A percentile compares a stretch with the other conserved stretches of the same genome.
Evolutionary conservation across 179 eudicot species (phyloP).

Genomic region (Silene noctiflora): DNA sequence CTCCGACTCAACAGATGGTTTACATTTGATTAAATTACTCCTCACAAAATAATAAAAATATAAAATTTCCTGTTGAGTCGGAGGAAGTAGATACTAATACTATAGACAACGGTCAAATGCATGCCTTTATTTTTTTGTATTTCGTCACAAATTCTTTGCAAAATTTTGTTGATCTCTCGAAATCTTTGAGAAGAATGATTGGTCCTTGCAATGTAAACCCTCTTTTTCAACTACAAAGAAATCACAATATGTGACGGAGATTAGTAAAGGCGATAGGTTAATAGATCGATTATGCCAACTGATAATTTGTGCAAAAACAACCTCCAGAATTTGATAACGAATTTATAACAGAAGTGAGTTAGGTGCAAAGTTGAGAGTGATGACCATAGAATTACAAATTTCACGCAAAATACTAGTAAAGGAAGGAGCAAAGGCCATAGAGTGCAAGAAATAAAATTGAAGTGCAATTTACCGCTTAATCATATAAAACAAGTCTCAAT

Average conservation of each 20-base stretch:
- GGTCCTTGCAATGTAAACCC: not conserved
- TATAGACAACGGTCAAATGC: not conserved
- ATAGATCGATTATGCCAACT: not conserved
- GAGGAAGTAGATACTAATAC: no score
- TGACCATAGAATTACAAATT: not conserved
- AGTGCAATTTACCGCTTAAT: no score
- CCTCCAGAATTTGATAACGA: not conserved
- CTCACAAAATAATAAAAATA: no score
- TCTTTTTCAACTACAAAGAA: not conserved
- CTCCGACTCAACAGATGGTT: no score
- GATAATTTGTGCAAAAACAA: not conserved
- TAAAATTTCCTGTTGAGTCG: no score
- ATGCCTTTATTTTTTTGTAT: not conserved
- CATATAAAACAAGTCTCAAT: no score
- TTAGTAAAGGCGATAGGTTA: not conserved
- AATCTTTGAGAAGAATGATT: not conserved
- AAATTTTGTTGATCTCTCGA: not conserved
- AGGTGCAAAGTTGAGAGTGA: conserved; percentile 1
- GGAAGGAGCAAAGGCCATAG: no score
- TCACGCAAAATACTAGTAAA: no score
- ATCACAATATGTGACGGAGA: no score
- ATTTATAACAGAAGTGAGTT: not conserved
- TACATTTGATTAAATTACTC: no score
- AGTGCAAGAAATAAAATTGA: no score
- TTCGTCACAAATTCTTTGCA: not conserved